Evolutionary conservation across 768 basidiomycete species (phyloP), one percentile per base, ranked within the genome.

Genomic region (Calocybe gangraenosa): DNA sequence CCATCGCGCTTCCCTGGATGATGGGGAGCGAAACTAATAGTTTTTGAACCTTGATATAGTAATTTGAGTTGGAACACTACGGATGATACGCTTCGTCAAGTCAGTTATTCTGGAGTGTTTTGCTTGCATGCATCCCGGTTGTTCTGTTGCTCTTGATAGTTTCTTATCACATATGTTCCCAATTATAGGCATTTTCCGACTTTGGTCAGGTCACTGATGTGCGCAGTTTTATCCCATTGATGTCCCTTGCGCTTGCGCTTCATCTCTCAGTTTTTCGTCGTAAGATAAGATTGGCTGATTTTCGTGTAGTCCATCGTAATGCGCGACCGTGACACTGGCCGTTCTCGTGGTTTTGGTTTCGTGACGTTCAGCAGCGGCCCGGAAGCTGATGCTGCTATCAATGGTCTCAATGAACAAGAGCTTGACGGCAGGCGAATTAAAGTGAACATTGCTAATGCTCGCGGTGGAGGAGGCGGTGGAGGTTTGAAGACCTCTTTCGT

Each of bases 261-360:
- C 53, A 44, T 53, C 59, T 54, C 40, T 55, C 11, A 11, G 25
- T 28, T 28, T 28, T 28, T 48, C 53, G 49, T 48, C 48, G 49
- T 58, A 61, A 66, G 62, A 61, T 61, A 58, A 61, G 56, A 65
- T 63, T 65, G 65, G 61, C 69, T 70, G 57, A 64, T 70, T 46
- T 56, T 54, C 56, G 64, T 68, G 54, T 68, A 96, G 92, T 88
- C 87, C 57, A 92, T 95, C 70, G 92, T 95, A 66, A 95, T 95
- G 93, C 87, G 91, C 73, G 94, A 98, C 72, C 91, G 93, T 63
- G 95, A 96, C 63, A 97, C 95, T 54, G 89, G 91, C 49, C 91
- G 94, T 62, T 95, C 92, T 53, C 87, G 94, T 63, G 94, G 94
- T 61, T 97, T 97, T 65, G 94, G 94, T 51, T 97, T 97, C 69